Evolutionary conservation across 139 green algal genomes (phyloP), one percentile per base, ranked within the genome.

Genomic region (Chlorella sp.): DNA sequence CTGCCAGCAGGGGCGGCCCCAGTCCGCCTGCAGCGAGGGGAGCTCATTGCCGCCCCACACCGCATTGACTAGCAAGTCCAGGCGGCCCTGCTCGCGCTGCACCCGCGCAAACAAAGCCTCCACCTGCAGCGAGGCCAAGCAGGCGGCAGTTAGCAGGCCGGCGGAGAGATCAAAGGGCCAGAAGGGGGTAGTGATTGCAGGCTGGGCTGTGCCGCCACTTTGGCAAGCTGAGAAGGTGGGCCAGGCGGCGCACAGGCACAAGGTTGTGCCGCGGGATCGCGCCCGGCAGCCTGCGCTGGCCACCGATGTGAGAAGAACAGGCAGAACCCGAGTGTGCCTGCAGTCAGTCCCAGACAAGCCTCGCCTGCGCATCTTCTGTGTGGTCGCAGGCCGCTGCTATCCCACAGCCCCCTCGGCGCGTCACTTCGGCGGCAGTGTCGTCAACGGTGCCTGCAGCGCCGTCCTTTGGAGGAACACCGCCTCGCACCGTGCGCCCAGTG

Each of bases 41-140:
- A 78, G 36, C 76, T 82, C 76, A 38, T 82, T 82, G 11, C 76
- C 76, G 17, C 51, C 76, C 76, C 76, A 82, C 34, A 54, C 76
- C 11, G 76, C 54, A 28, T 82, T 82, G 38, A 82, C 76, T 56
- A 82, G 76, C 76, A 82, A 40, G 76, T 82, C 76, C 34, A 82
- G 76, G 38, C 54, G 76, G 19, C 76, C 54, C 76, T 72, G 54
- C 76, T 82, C 76, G 38, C 30, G 34, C 26, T 73, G 76, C 38
- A 82, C 58, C 9, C 56, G 56, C 13, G 51, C 16, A n/a, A 82
- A 82, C 34, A 82, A 56, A 3, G 76, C 56, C 24, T 40, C 76
- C 34, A 82, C 76, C 76, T 82, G 76, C n/a, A 36, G 38, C 19
- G 30, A 36, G 14, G 1, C 3, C 1, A 16, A 11, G 40, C 70